These are phyloP conservation scores for Megacollybia marginata DNA, from an alignment of 768 basidiomycete genomes.

Conservation along the genomic window DNA sequence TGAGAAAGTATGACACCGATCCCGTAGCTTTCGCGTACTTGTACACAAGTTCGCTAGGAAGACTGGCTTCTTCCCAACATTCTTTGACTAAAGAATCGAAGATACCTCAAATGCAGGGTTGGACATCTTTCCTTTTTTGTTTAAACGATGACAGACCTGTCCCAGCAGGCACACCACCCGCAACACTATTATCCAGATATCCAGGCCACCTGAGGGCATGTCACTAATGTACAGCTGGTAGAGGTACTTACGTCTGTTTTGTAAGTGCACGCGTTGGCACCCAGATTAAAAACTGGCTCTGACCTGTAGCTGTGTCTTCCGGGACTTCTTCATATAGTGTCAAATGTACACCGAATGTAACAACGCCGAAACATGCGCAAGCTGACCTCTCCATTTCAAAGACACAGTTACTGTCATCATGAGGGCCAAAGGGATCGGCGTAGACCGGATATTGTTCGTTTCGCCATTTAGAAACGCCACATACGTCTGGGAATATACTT, in stretches of 20 bases:
- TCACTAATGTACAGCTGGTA: background rate
- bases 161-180: slow-evolving; percentile 1
- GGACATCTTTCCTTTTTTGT: no score
- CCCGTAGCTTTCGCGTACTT: slow-evolving; percentile 56
- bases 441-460: slow-evolving; percentile 79
- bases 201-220: slow-evolving; percentile 61
- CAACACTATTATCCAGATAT: slow-evolving; percentile 78
- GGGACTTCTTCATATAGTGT: slow-evolving; percentile 51
- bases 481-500: slow-evolving; percentile 55
- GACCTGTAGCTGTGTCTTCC: slow-evolving; percentile 23
- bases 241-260: slow-evolving; percentile 72
- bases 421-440: slow-evolving; percentile 55
- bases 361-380: slow-evolving; percentile 80
- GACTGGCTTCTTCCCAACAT: slow-evolving; percentile 87
- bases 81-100: slow-evolving; percentile 84
- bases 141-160: no score
- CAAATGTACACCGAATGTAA: slow-evolving; percentile 93
- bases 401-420: slow-evolving; percentile 56
- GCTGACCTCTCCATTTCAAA: slow-evolving; percentile 90
- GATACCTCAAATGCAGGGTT: slow-evolving; percentile 16
- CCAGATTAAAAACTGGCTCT: slow-evolving; percentile 60
- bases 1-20: slow-evolving; percentile 75
- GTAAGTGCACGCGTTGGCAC: slow-evolving; percentile 78
- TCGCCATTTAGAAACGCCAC: slow-evolving; percentile 78
- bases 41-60: slow-evolving; percentile 58